Evolutionary conservation across 441 rosid genomes (phyloP).

Genomic region (Pelargonium citronellum): DNA sequence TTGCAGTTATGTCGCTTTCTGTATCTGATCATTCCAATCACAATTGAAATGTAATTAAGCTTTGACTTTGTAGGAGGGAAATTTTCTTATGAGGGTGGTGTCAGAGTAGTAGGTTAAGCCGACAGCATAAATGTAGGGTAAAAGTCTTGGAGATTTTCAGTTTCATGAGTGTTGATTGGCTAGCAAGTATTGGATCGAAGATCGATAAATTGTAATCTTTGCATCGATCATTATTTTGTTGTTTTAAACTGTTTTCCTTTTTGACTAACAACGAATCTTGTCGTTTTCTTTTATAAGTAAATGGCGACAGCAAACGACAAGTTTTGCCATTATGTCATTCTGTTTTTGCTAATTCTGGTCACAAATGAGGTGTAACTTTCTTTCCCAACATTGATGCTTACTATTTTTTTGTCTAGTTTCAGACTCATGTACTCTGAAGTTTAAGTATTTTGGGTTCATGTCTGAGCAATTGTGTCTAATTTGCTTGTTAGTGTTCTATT

Average conservation of each 20-base stretch:
- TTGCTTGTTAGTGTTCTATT: not conserved
- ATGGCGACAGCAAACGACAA: no score
- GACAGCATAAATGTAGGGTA: not conserved
- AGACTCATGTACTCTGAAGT: no score
- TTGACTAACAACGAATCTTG: no score
- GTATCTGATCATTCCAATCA: not conserved
- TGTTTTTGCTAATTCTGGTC: not conserved
- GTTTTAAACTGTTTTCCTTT: no score
- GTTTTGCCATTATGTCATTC: no score
- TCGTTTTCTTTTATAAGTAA: no score
- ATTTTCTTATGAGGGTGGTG: not conserved
- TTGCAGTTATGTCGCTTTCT: no score
- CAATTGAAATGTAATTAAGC: not conserved
- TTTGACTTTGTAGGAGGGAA: no score
- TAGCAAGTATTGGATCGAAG: not conserved
- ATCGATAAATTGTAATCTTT: not conserved
- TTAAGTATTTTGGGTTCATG: no score
- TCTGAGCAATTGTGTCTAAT: not conserved
- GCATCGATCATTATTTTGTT: not conserved
- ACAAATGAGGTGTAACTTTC: not conserved
- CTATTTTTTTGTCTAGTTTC: no score
- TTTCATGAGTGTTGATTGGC: not conserved
- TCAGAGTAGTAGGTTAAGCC: conserved; percentile 2
- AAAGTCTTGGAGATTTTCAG: not conserved
- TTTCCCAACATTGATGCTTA: no score